A percentile compares a stretch with the other conserved stretches of the same genome.
phyloP scores from a whole-genome alignment of 2,329 filamentous ascomycete species.

The Trichophyton rubrum region DNA sequence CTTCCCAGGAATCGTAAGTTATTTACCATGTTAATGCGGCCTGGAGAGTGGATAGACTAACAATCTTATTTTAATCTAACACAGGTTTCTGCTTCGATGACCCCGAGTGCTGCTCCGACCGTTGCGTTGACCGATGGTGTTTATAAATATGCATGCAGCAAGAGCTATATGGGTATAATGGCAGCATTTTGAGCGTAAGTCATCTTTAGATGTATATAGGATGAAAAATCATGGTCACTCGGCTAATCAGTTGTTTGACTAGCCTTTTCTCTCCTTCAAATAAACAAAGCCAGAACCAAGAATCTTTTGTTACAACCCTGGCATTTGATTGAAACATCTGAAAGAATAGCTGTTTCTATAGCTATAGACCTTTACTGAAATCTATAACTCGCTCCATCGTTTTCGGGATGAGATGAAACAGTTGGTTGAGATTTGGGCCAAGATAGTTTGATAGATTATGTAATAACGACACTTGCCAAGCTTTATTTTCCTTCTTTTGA shows the following conservation, averaged over 20 bases:
- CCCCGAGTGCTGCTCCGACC: neutral
- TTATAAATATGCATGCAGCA: neutral
- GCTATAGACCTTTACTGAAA: neutral
- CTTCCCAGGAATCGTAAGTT: neutral
- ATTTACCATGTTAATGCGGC: neutral
- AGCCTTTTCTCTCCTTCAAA: neutral
- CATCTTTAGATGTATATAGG: neutral
- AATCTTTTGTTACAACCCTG: no score
- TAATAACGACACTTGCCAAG: neutral
- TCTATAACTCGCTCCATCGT: neutral
- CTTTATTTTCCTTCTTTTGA: neutral
- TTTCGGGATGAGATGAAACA: neutral
- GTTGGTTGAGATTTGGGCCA: neutral
- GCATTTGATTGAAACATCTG: no score
- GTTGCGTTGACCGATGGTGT: neutral
- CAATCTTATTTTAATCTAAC: neutral
- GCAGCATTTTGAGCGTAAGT: neutral
- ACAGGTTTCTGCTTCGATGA: neutral
- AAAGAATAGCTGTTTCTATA: no score
- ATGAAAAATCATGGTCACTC: no score
- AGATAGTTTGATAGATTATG: neutral
- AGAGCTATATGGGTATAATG: neutral
- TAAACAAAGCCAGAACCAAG: neutral
- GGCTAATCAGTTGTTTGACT: neutral
- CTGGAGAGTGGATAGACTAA: neutral